Conservation (phyloP, 768 basidiomycete genomes). For the Suillus clintonianus region DNA sequence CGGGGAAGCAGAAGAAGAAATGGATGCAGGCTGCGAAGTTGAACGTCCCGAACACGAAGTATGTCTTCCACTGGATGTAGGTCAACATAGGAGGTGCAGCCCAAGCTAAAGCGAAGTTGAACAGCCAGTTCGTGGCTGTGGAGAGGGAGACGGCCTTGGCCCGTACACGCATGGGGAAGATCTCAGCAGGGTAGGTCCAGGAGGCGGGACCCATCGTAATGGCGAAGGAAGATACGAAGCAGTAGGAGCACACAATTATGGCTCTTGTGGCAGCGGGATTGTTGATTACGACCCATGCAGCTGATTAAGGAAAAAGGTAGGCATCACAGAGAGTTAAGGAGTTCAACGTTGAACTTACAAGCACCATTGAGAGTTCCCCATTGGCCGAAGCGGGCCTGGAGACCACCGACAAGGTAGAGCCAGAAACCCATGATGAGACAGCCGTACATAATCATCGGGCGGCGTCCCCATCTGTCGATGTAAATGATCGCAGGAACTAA, state of each 20-base stretch:
- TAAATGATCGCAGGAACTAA: slow-evolving; percentile 51
- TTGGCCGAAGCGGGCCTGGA: slow-evolving; percentile 66
- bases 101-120: slow-evolving; percentile 76
- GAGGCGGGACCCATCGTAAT: slow-evolving; percentile 77
- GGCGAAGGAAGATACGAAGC: slow-evolving; percentile 75
- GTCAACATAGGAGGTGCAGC: slow-evolving; percentile 73
- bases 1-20: slow-evolving; percentile 79
- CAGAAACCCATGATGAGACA: slow-evolving; percentile 73
- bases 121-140: slow-evolving; percentile 55
- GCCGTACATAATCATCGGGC: slow-evolving; percentile 71
- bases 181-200: slow-evolving; percentile 75
- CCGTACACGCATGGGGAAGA: slow-evolving; percentile 69
- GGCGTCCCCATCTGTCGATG: slow-evolving; percentile 79
- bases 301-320: slow-evolving; percentile 4
- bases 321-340: neutral
- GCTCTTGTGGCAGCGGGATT: slow-evolving; percentile 62
- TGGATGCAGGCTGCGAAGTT: slow-evolving; percentile 73
- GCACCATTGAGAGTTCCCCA: slow-evolving; percentile 52
- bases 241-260: slow-evolving; percentile 76
- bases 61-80: slow-evolving; percentile 71
- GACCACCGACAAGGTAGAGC: slow-evolving; percentile 75
- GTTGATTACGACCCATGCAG: slow-evolving; percentile 62
- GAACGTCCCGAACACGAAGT: slow-evolving; percentile 79
- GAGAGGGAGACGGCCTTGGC: slow-evolving; percentile 57
- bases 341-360: slow-evolving; percentile 23